These are phyloP conservation scores for Castanospermum australe DNA, from an alignment of 306 rosid genomes.

Conservation along the genomic window DNA sequence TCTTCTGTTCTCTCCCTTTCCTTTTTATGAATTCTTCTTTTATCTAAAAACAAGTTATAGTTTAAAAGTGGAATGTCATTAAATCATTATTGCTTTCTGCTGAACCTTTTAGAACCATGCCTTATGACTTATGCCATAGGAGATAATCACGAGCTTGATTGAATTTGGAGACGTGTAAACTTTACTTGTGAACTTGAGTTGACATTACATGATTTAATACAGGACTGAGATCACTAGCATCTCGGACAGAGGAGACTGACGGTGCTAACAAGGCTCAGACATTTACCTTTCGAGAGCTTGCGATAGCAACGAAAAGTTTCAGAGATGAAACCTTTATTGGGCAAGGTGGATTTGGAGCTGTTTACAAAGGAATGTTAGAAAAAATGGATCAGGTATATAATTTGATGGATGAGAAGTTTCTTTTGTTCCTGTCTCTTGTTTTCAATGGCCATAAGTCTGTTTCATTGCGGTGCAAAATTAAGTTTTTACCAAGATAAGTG, in stretches of 20 bases:
- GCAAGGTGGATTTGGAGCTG: constrained; percentile 80
- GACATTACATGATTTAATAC: constrained; percentile 24
- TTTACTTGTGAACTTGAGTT: not conserved
- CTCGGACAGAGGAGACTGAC: constrained; percentile 16
- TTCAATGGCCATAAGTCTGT: not conserved
- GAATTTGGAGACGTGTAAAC: not conserved
- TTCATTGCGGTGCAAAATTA: not conserved
- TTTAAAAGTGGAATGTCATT: not conserved
- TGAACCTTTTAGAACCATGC: not conserved
- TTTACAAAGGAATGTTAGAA: constrained; percentile 55
- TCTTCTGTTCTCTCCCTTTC: not conserved
- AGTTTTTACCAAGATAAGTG: not conserved
- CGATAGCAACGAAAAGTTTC: constrained; percentile 62
- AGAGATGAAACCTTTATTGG: constrained; percentile 54
- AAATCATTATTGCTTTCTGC: not conserved
- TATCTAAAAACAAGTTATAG: not conserved
- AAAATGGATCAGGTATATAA: constrained; percentile 49
- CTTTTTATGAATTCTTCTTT: not conserved
- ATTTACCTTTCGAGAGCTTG: constrained; percentile 65
- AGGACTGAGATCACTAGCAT: constrained; percentile 13
- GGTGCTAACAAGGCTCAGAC: constrained; percentile 22
- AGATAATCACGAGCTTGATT: not conserved
- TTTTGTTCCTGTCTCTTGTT: not conserved
- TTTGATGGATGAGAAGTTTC: not conserved
- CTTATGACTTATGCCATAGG: not conserved